Percentiles rank a stretch among this genome's conserved stretches.
These are phyloP conservation scores for Rhodomyrtus tomentosa DNA, from an alignment of 345 rosid genomes.

Conservation along the genomic window DNA sequence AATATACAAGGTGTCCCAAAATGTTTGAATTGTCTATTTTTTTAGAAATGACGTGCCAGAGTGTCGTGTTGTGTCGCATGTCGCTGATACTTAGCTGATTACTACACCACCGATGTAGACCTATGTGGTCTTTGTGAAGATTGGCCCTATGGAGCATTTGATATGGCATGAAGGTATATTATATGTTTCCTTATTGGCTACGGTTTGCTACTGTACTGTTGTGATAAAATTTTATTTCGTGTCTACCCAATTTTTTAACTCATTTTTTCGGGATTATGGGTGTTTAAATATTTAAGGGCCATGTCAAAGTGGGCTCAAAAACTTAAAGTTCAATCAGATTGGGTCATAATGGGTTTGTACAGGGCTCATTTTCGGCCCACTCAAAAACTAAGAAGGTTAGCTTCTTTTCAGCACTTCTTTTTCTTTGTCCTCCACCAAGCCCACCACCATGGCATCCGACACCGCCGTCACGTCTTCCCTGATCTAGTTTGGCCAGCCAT, in stretches of 20 bases:
- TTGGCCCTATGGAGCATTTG: neutral
- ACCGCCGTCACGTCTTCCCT: accelerated
- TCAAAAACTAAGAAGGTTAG: neutral
- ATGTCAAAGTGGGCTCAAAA: neutral
- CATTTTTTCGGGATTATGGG: neutral
- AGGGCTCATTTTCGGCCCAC: neutral
- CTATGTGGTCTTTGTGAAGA: neutral
- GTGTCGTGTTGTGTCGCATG: too few relatives aligned
- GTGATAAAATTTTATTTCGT: neutral
- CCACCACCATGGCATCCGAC: neutral
- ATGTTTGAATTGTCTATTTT: too few relatives aligned
- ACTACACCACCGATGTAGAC: neutral
- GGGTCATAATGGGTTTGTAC: neutral
- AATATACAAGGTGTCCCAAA: too few relatives aligned
- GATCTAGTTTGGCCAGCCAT: neutral
- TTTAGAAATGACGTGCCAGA: too few relatives aligned
- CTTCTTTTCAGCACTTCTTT: neutral
- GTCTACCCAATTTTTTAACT: neutral
- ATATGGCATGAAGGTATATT: neutral
- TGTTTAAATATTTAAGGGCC: neutral
- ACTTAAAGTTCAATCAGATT: neutral
- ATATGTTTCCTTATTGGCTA: neutral
- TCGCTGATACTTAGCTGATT: neutral
- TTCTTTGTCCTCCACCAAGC: neutral
- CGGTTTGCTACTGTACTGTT: neutral